These are phyloP conservation scores for Aotearoamyces nothofagi DNA, from an alignment of 2,329 filamentous ascomycete species.

Conservation along the genomic window DNA sequence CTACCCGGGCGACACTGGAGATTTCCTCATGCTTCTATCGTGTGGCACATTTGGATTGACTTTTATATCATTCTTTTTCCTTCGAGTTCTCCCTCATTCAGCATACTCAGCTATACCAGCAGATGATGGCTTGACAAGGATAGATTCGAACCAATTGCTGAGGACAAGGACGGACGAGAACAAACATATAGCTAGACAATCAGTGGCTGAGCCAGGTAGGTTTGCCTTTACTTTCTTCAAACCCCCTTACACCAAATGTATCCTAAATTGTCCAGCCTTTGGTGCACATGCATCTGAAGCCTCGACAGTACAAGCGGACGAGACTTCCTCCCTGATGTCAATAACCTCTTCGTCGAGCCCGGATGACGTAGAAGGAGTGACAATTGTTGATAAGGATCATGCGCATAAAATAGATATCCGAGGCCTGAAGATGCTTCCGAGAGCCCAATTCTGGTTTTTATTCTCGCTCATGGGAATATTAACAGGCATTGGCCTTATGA, in stretches of 20 bases:
- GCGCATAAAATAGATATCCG: slow-evolving; percentile 86
- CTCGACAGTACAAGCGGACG: slow-evolving; percentile 35
- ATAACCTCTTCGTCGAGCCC: slow-evolving; percentile 32
- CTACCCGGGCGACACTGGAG: slow-evolving; percentile 71
- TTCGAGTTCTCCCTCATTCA: slow-evolving; percentile 53
- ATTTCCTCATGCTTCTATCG: slow-evolving; percentile 67
- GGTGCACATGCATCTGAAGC: slow-evolving; percentile 15
- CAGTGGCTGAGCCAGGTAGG: slow-evolving; percentile 50
- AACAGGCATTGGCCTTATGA: slow-evolving; percentile 91
- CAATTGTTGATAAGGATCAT: slow-evolving; percentile 50
- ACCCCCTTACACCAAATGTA: slow-evolving; percentile 15
- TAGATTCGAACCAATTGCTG: slow-evolving; percentile 20
- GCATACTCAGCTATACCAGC: slow-evolving; percentile 26
- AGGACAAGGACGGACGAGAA: slow-evolving; percentile 30
- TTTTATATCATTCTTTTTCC: slow-evolving; percentile 68
- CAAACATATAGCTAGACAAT: slow-evolving; percentile 22
- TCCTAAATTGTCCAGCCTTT: slow-evolving; percentile 17
- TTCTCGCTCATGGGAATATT: slow-evolving; percentile 82
- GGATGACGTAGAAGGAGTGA: slow-evolving; percentile 25
- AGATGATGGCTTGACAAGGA: slow-evolving; percentile 18
- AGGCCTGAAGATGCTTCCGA: slow-evolving; percentile 58
- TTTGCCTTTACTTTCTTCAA: slow-evolving; percentile 21
- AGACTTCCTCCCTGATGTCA: slow-evolving; percentile 71
- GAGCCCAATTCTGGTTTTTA: slow-evolving; percentile 77
- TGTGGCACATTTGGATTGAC: slow-evolving; percentile 65